Evolutionary conservation across 805 yeast species (phyloP).

Genomic region (Myxozyma neglecta): DNA sequence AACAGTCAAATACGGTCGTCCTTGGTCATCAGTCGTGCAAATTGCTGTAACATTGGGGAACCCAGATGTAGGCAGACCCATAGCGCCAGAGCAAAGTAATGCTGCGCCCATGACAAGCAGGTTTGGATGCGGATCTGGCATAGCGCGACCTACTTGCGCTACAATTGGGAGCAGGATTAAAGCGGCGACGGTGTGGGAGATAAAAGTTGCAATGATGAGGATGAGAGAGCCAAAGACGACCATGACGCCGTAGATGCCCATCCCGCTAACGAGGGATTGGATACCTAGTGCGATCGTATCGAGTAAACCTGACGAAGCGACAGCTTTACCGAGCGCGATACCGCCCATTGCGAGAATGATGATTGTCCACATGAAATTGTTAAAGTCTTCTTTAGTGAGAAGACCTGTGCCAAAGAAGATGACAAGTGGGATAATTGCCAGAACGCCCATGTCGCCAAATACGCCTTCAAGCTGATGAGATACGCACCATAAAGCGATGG

Average conservation of each 20-base stretch:
- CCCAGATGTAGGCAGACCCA: constrained; percentile 97
- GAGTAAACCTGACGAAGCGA: constrained; percentile 83
- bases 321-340: constrained; percentile 91
- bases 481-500: constrained; percentile 88
- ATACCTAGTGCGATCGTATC: constrained; percentile 72
- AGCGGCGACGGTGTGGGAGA: constrained; percentile 96
- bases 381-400: constrained; percentile 84
- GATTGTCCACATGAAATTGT: constrained; percentile 95
- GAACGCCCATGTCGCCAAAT: constrained; percentile 96
- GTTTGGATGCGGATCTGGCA: constrained; percentile 68
- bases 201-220: constrained; percentile 85
- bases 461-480: constrained; percentile 68
- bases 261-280: constrained; percentile 61
- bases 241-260: constrained; percentile 71
- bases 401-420: constrained; percentile 90
- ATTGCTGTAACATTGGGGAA: constrained; percentile 98
- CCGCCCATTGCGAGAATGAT: constrained; percentile 98
- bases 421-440: constrained; percentile 86
- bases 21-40: constrained; percentile 89
- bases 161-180: constrained; percentile 88
- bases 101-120: constrained; percentile 67
- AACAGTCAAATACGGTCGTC: constrained; percentile 85
- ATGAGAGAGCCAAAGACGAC: constrained; percentile 79
- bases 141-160: constrained; percentile 75
- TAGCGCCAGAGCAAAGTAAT: constrained; percentile 83